A percentile compares a stretch with the other conserved stretches of the same genome.
Evolutionary conservation across 139 green algal species (phyloP).

Genomic region (Tetraselmis chui): DNA sequence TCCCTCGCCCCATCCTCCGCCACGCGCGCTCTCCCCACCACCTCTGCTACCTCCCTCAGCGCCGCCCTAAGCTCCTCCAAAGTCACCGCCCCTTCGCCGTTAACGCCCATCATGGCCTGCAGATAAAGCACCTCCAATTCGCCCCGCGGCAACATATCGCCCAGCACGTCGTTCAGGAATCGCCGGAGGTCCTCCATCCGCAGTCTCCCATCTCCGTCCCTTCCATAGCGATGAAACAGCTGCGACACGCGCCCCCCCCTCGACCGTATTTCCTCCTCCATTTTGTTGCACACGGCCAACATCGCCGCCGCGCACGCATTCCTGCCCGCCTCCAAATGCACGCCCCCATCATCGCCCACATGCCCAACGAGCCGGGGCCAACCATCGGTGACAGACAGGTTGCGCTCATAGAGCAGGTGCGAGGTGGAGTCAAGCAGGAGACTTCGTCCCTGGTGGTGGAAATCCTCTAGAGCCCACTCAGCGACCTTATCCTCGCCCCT

Average conservation of each 20-base stretch:
- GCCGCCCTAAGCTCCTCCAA: conserved; percentile 22
- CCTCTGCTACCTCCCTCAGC: conserved; percentile 18
- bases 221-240: conserved; percentile 25
- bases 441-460: neutral
- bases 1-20: neutral
- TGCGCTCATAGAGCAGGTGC: conserved; percentile 11
- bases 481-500: too few relatives aligned
- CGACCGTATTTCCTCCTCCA: conserved; percentile 25
- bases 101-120: conserved; percentile 25
- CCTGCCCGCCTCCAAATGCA: neutral
- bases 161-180: conserved; percentile 14
- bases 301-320: neutral
- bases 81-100: conserved; percentile 27
- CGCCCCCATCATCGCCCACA: neutral
- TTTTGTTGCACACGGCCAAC: conserved; percentile 4
- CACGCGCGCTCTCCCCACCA: neutral
- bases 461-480: neutral
- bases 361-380: neutral
- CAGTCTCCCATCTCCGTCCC: conserved; percentile 14
- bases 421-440: conserved; percentile 18
- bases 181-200: conserved; percentile 18
- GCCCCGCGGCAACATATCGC: neutral
- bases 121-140: conserved; percentile 6
- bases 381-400: neutral
- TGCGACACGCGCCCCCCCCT: conserved; percentile 13